These are phyloP conservation scores for Trichaptum fuscoviolaceum DNA, from an alignment of 768 basidiomycete species.

Conservation along the genomic window DNA sequence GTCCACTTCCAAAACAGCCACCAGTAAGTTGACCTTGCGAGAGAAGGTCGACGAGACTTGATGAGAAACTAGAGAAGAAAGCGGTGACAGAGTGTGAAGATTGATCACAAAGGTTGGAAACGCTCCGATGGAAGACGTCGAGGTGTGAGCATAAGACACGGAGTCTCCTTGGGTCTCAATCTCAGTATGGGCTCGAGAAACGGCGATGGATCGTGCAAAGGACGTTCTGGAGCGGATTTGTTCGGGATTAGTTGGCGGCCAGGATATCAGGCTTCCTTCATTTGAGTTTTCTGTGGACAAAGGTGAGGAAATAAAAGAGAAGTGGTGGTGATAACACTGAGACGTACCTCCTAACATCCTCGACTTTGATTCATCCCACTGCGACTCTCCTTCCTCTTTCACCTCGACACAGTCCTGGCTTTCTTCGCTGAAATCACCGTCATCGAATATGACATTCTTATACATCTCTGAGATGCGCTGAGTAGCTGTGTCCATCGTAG, in stretches of 20 bases:
- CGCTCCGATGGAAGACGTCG: slow-evolving; percentile 63
- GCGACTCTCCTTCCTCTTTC: neutral
- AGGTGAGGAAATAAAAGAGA: neutral
- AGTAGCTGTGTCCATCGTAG: slow-evolving; percentile 61
- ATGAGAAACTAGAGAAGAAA: slow-evolving; percentile 33
- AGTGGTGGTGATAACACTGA: neutral
- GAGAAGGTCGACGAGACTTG: slow-evolving; percentile 32
- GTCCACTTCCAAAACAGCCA: slow-evolving; percentile 70
- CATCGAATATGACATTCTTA: slow-evolving; percentile 64
- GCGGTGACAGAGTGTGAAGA: slow-evolving; percentile 50
- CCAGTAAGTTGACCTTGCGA: slow-evolving; percentile 51
- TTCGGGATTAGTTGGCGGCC: neutral
- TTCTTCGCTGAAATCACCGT: slow-evolving; percentile 21
- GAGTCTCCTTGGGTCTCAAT: slow-evolving; percentile 26
- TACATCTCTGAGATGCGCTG: slow-evolving; percentile 67
- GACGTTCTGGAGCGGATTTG: neutral
- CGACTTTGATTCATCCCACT: neutral
- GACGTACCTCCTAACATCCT: neutral
- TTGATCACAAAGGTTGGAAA: slow-evolving; percentile 76
- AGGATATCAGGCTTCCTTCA: neutral
- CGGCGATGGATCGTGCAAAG: neutral
- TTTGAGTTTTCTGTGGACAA: neutral
- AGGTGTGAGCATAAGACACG: slow-evolving; percentile 51
- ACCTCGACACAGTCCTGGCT: neutral
- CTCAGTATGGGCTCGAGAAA: neutral